These are phyloP conservation scores for Eucalyptus caleyi DNA, from an alignment of 345 rosid species.

Conservation along the genomic window DNA sequence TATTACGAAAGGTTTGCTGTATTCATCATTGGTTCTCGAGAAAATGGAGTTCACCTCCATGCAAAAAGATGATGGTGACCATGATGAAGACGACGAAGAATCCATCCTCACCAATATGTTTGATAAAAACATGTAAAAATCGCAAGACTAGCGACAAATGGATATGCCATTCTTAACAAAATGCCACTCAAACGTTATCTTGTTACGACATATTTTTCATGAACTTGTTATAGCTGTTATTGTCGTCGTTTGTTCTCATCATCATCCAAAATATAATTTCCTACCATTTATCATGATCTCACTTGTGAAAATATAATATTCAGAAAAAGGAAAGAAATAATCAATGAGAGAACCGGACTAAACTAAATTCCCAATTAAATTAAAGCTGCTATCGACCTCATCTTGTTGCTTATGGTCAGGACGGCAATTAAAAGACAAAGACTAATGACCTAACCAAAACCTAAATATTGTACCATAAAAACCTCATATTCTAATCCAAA, in stretches of 20 bases:
- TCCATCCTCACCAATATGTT: not conserved
- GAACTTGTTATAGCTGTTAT: rapidly evolving
- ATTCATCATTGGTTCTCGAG: not conserved
- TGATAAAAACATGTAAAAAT: not conserved
- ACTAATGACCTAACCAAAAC: not conserved
- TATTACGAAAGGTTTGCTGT: not conserved
- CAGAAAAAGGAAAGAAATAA: not conserved
- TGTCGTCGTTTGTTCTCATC: no score
- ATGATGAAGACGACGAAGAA: not conserved
- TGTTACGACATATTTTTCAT: rapidly evolving
- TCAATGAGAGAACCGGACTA: rapidly evolving
- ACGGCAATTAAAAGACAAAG: not conserved
- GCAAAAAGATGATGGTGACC: not conserved
- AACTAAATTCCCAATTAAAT: not conserved
- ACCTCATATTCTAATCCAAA: not conserved
- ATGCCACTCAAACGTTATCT: not conserved
- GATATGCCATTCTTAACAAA: not conserved
- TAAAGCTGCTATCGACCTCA: not conserved
- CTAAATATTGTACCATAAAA: not conserved
- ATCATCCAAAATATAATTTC: no score
- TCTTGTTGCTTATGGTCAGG: not conserved
- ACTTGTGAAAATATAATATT: not conserved
- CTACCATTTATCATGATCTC: not conserved
- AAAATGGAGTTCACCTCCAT: not conserved
- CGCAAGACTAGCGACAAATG: not conserved